Conservation (phyloP, 257 asterid genomes). For the Perilla frutescens region DNA sequence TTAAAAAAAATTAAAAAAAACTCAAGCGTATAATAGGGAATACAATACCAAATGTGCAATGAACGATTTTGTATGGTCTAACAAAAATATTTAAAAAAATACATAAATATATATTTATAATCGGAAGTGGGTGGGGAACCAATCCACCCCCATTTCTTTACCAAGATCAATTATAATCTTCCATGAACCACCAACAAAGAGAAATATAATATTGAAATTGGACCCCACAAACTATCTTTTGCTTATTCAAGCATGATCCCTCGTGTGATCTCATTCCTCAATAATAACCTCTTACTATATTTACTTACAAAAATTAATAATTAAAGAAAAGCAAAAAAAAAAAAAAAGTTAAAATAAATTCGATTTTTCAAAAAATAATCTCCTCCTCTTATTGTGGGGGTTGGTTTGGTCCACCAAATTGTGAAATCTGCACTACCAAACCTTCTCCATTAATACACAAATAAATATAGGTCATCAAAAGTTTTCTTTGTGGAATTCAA, state of each 20-base stretch:
- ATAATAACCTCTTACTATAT: conserved; percentile 14
- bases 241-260: conserved; percentile 41
- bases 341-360: neutral
- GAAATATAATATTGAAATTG: conserved; percentile 22
- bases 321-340: neutral
- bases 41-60: no score
- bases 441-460: neutral
- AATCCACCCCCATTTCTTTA: conserved; percentile 32
- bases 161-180: conserved; percentile 32
- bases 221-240: conserved; percentile 30
- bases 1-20: no score
- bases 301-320: conserved; percentile 7
- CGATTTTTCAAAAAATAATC: neutral
- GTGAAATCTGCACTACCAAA: conserved; percentile 7
- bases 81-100: no score
- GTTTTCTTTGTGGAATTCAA: conserved; percentile 91
- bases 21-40: no score
- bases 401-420: conserved; percentile 41
- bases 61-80: no score
- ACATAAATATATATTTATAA: conserved; percentile 27
- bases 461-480: conserved; percentile 56
- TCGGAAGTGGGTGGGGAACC: conserved; percentile 28
- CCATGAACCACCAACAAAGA: conserved; percentile 3
- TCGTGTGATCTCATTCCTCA: conserved; percentile 30
- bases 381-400: conserved; percentile 35